Evolutionary conservation across 768 basidiomycete species (phyloP), one percentile per base, ranked within the genome.

Genomic region (Termitomyces sp.): DNA sequence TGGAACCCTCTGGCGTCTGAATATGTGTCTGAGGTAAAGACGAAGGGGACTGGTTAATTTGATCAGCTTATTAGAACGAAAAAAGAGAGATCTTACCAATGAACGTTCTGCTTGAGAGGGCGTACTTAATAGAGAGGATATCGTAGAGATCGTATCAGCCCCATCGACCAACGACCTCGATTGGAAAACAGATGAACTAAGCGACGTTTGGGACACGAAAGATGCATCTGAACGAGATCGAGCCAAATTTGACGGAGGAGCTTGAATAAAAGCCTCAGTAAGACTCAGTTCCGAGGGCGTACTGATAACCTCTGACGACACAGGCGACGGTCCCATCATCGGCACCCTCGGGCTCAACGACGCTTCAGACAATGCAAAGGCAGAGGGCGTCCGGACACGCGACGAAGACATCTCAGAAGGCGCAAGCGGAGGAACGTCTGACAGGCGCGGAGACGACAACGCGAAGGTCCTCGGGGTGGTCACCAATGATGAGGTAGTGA

Each of bases 71-170:
- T 56, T 22, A 47, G 24, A 53, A n/a, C 54, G 45, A 49, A 10
- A 53, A 43, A 54, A 38, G 51, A 50, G 33, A 16, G 1, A 64
- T 22, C 64, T 36, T 59, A 65, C 62, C 52, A 62, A 57, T 26
- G 57, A 54, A 40, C 60, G 60, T 1, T 58, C 59, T 16, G 36
- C 43, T 26, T 63, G 62, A n/a, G 58, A 42, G 40, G 72, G 71
- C 3, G 80, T 81, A 12, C 83, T 77, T 20, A 88, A 68, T 30
- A 88, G 69, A 1, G 85, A 81, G 6, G 86, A 84, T 61, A 77
- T 77, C 2, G 85, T 86, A 6, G 82, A 77, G 12, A 57, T 71
- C n/a, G n/a, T 56, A 44, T 54, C 53, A 10, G 78, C 58, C 36
- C 63, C 54, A 8, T 53, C 76, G 12, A 65, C 61, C 35, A 75